phyloP scores from a whole-genome alignment of 225 moss, liverwort and hornwort species.

The Sphagnum contortum region DNA sequence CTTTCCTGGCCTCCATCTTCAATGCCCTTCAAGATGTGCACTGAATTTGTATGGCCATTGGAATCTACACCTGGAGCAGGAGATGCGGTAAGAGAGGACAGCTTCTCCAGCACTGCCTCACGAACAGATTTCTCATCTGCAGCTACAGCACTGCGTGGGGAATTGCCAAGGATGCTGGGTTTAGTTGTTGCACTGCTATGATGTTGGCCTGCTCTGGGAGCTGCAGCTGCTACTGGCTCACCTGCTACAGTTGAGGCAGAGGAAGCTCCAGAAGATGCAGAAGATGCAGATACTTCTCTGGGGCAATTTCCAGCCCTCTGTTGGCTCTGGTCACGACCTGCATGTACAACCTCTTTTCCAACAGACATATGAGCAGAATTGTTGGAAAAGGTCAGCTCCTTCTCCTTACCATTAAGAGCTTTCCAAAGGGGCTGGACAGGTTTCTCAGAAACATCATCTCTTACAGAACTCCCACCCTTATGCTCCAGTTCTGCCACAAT shows the following conservation, averaged over 20 bases:
- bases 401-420: no score
- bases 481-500: no score
- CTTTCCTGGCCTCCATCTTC: conserved; percentile 40
- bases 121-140: conserved; percentile 11
- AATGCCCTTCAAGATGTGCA: conserved; percentile 34
- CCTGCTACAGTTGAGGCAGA: conserved; percentile 7
- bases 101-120: conserved; percentile 40
- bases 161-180: conserved; percentile 40
- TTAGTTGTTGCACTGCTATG: conserved; percentile 14
- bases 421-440: no score
- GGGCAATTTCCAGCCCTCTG: conserved; percentile 26
- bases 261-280: conserved; percentile 20
- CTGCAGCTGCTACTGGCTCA: not conserved
- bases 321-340: conserved; percentile 10
- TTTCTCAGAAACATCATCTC: no score
- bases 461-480: no score
- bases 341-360: conserved; percentile 19
- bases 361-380: conserved; percentile 32
- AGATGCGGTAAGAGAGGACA: conserved; percentile 6
- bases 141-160: conserved; percentile 15
- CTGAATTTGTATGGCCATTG: conserved; percentile 40
- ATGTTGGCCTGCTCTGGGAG: conserved; percentile 22
- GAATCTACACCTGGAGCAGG: conserved; percentile 29
- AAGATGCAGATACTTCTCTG: conserved; percentile 40
- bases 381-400: no score